Evolutionary conservation across 805 yeast genomes (phyloP), one percentile per base, ranked within the genome.

Genomic region (Metschnikowia hibisci): DNA sequence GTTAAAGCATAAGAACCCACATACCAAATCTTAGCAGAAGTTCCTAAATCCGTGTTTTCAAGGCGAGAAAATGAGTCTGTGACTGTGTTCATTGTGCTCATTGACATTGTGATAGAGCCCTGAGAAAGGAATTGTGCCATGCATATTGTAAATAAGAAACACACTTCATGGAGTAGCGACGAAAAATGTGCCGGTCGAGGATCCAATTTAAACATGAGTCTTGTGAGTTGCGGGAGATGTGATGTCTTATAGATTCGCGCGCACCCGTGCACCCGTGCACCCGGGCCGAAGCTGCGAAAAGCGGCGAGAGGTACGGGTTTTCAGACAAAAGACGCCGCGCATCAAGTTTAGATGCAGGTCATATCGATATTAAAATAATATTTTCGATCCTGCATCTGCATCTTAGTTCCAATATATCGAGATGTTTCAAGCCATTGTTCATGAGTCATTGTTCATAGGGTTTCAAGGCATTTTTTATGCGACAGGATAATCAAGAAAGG

Each of bases 1-100:
- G 87, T 78, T 42, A 85, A 62, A 0, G 87, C 80, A 56, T 78
- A 83, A 0, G 87, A 76, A 1, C 89, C 88, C 70, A 80, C 73
- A 56, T 80, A 78, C 93, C 95, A 50, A 18, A 49, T 41, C 25
- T 45, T 46, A 23, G 45, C 42, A 12, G 49, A 39, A 25, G 32
- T 16, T 6, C 40, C 44, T 32, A 48, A 32, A 4, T 15, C 16
- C 7, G 42, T 22, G 13, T 44, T 41, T 13, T 41, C 40, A 13
- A 43, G 23, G n/a, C 25, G 40, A 4, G 54, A 47, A 40, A 65
- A 64, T 6, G 66, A 56, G 13, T 58, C 56, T 14, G 62, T 39
- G 6, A 67, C 56, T 11, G 63, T 57, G 42, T 66, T 66, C 73
- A 67, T 66, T 9, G 67, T 62, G 34, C 66, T 58, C 28, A 68